Evolutionary conservation across 371 early-diverging fungal genomes (phyloP), one percentile per base, ranked within the genome.

Genomic region (Saksenaea vasiformis): DNA sequence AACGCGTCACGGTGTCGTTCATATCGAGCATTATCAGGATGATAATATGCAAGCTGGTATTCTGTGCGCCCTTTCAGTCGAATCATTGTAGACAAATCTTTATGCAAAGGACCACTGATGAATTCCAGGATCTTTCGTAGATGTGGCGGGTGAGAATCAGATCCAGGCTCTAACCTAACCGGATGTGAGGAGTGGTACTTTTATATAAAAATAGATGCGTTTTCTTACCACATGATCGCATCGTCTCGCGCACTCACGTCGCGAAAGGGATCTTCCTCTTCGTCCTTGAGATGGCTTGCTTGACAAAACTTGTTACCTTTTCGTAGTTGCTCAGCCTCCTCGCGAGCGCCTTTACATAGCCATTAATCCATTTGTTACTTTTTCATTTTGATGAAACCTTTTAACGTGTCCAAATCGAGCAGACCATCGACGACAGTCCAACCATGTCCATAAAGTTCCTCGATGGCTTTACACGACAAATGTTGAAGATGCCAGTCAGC

Each of bases 1-100:
- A 89, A 79, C 0, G 87, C 86, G 54, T 89, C 89, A 5, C 89
- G 70, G 43, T 89, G 89, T 24, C 83, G 71, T 62, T 86, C 87
- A 61, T 87, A 89, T 15, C 76, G 79, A 22, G 84, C 87, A 5
- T 83, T 79, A n/a, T 82, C 66, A n/a, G 85, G 82, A 38, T 83
- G 85, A 61, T 82, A 89, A 26, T 82, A 78, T 0, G 85, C 79
- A 37, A 89, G 60, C 55, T 89, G 89, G 60, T 82, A 85, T 71
- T 89, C 89, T 8, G 77, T 78, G 13, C 74, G 71, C 2, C 85
- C 85, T 31, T 80, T 70, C 38, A 88, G 54, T 26, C 79, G 82
- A 19, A 88, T 73, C 68, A 77, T 73, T 17, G 64, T 69, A 2
- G 71, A 57, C 44, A 88, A 44, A 66, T 88, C 88, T 15, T 73